Base-by-base conservation (phyloP, 2,329 filamentous ascomycete species). In the Fusarium nygamai region DNA sequence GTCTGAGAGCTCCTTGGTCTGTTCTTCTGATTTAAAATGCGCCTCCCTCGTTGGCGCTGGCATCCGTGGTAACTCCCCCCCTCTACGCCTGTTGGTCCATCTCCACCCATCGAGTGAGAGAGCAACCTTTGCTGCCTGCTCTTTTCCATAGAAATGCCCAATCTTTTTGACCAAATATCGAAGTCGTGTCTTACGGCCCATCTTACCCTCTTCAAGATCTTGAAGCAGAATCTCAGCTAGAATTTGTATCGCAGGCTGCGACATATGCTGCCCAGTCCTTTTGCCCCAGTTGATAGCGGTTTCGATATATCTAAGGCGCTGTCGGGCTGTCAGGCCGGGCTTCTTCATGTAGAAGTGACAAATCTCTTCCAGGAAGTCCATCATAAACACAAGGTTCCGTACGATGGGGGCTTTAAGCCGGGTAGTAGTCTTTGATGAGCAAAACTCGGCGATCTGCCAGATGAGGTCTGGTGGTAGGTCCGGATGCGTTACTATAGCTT, bases 151-250 rank as follows among this genome's bases (percentile, higher is more conserved):
- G 76, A 81, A 83, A 41, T 73, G 24, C 31, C 62, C 54, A 50
- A 59, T 65, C 47, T 84, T 67, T 17, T 61, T 54, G 39, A 81
- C 44, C 16, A 83, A 60, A 78, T 81, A 83, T 44, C 68, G 20
- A n/a, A 84, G 60, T 16, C 82, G 80, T 19, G 64, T 43, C 12
- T 73, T 79, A 22, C 82, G 78, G 7, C 83, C 84, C 29, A 63
- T 64, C n/a, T 75, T 69, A 11, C 83, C 82, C 41, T 67, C 66
- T 38, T 81, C 79, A 9, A 85, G 75, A 64, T 85, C 83, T 16
- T 79, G 73, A 8, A 80, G 76, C 27, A 83, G 65, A 5, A 81
- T 64, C 10, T 71, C 61, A 12, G 79, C 64, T n/a, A 83, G 41
- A 39, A 73, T 74, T 48, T 69, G 71, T 24, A 85, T 66, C 16